Conservation (phyloP, 345 rosid species). For the Populus deltoides region DNA sequence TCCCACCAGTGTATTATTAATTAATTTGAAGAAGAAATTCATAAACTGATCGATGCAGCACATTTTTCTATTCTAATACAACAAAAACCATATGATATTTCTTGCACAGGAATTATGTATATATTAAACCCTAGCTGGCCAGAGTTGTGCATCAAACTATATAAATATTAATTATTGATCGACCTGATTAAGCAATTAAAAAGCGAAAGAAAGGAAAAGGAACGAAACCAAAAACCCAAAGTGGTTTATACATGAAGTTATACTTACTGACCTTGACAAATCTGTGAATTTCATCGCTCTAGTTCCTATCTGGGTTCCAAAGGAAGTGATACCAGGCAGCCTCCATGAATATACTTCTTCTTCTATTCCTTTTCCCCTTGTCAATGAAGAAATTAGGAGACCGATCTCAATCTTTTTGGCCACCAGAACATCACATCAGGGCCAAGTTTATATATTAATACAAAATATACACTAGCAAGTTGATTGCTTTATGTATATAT, state of each 20-base stretch:
- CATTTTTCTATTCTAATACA: neutral
- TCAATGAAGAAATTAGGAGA: neutral
- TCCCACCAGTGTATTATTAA: neutral
- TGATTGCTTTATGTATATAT: neutral
- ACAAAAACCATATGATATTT: neutral
- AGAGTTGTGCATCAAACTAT: neutral
- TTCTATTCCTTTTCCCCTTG: neutral
- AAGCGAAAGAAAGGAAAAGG: neutral
- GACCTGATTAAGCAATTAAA: neutral
- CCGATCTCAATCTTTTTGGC: neutral
- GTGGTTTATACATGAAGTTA: neutral
- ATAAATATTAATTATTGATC: neutral
- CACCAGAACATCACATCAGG: neutral
- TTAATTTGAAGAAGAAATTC: neutral
- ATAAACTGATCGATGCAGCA: neutral
- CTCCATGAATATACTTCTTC: neutral
- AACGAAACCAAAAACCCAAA: neutral
- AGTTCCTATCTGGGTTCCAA: neutral
- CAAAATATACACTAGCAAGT: neutral
- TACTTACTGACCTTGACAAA: slow-evolving; percentile 7
- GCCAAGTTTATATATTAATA: neutral
- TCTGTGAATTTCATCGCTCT: slow-evolving; percentile 1
- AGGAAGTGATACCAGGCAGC: neutral
- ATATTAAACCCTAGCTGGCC: slow-evolving; percentile 9
- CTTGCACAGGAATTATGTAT: neutral